Evolutionary conservation across 2,329 filamentous ascomycete genomes (phyloP).

Genomic region (Fusarium heterosporum): DNA sequence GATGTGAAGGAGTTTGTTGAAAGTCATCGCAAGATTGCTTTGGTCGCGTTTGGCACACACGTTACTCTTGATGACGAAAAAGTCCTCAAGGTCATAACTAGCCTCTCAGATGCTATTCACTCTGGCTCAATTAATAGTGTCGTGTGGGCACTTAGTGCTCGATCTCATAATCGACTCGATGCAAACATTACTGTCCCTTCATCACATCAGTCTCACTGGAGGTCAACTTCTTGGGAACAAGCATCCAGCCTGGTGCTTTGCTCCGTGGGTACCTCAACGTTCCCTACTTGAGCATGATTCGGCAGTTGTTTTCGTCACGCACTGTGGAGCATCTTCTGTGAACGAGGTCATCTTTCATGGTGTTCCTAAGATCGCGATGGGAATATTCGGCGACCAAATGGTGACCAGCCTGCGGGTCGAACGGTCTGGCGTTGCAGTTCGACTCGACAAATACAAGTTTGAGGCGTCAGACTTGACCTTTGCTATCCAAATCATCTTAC

Average conservation of each 20-base stretch:
- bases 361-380: conserved; percentile 8
- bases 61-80: background rate
- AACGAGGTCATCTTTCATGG: conserved; percentile 13
- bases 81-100: background rate
- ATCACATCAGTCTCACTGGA: background rate
- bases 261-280: conserved; percentile 5
- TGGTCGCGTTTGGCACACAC: conserved; percentile 11
- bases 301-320: conserved; percentile 2
- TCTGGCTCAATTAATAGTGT: background rate
- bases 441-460: background rate
- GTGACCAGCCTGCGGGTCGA: background rate
- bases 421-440: background rate
- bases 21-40: background rate
- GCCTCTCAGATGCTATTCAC: background rate
- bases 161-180: background rate
- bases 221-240: conserved; percentile 2
- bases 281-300: background rate
- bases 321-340: conserved; percentile 3
- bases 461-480: background rate
- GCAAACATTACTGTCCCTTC: background rate
- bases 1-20: conserved; percentile 1
- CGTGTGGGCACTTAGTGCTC: conserved; percentile 3
- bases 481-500: background rate
- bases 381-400: conserved; percentile 10
- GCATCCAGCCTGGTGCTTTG: conserved; percentile 1